Evolutionary conservation across 148 eudicot species (phyloP), one percentile per base, ranked within the genome.

Genomic region (Persicaria tinctoria): DNA sequence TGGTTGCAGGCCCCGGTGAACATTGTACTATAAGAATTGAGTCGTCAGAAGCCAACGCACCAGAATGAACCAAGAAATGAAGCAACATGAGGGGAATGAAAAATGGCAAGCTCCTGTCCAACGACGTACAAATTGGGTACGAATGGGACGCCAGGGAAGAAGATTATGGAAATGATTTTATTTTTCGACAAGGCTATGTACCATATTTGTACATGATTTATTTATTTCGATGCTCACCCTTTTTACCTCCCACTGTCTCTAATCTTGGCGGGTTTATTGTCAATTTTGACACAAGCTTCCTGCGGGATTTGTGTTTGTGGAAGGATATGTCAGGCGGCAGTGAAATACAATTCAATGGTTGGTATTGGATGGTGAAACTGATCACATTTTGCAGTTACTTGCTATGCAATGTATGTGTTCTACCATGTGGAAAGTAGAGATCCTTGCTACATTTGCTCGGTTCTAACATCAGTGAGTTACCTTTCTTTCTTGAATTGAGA

Each of bases 121-220:
- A 6, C 41, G 8, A 14, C 41, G 38, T 32, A 64, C 27, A 38
- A 5, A 6, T 56, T 64, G 10, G 70, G 12, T 56, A 56, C 23
- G 63, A 4, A 3, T 38, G 70, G 47, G 5, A 8, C 48, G 12
- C 70, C 18, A n/a, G 14, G 47, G 47, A 41, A 44, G 70, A 13
- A 66, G 16, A 38, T 41, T 41, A 66, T 66, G 70, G 70, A 41
- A 41, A 66, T 66, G 70, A 38, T 72, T 47, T 51, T 13, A 23
- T 20, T 50, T 12, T 14, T 48, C 46, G 76, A 32, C 27, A 47
- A 46, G 11, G 55, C 66, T 55, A 8, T 78, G 78, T 82, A 76
- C 71, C 62, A 68, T 78, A 64, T 53, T 48, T 82, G 81, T 82
- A 82, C 56, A 78, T 45, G 1, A 4, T 76, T 68, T 76, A 56